Evolutionary conservation across 192 early-diverging fungal species (phyloP).

Genomic region (Chytriomyces sp.): DNA sequence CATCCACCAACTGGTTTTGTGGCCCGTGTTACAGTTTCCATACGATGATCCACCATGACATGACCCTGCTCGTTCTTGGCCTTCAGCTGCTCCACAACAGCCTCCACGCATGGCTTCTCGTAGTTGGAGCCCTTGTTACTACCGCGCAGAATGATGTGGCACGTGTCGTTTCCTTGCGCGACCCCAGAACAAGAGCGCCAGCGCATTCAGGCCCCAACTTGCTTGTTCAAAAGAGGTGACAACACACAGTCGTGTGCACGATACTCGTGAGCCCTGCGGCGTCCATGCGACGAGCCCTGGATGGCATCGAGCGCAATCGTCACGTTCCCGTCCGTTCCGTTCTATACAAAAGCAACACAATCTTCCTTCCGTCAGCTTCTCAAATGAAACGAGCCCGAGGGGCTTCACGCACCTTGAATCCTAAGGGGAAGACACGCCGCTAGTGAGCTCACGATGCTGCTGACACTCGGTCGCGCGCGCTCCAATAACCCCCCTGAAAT

Average conservation of each 20-base stretch:
- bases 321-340: slow-evolving; percentile 88
- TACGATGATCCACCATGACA: slow-evolving; percentile 96
- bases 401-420: slow-evolving; percentile 72
- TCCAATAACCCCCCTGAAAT: slow-evolving; percentile 98
- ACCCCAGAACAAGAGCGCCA: background rate
- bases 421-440: slow-evolving; percentile 94
- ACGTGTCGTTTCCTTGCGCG: slow-evolving; percentile 74
- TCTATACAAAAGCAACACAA: background rate
- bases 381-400: too few relatives aligned
- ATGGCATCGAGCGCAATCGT: slow-evolving; percentile 91
- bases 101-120: slow-evolving; percentile 69
- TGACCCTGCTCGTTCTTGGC: slow-evolving; percentile 59
- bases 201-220: background rate
- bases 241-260: slow-evolving; percentile 71
- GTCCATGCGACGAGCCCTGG: slow-evolving; percentile 79
- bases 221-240: background rate
- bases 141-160: slow-evolving; percentile 95
- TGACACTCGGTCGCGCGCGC: slow-evolving; percentile 97
- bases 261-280: slow-evolving; percentile 91
- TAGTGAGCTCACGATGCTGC: slow-evolving; percentile 91
- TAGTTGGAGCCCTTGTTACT: slow-evolving; percentile 88
- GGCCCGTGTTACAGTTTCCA: slow-evolving; percentile 90
- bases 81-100: slow-evolving; percentile 57
- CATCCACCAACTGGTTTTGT: slow-evolving; percentile 83
- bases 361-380: background rate